Conservation (phyloP, 306 rosid genomes). For the Potentilla sterilis region DNA sequence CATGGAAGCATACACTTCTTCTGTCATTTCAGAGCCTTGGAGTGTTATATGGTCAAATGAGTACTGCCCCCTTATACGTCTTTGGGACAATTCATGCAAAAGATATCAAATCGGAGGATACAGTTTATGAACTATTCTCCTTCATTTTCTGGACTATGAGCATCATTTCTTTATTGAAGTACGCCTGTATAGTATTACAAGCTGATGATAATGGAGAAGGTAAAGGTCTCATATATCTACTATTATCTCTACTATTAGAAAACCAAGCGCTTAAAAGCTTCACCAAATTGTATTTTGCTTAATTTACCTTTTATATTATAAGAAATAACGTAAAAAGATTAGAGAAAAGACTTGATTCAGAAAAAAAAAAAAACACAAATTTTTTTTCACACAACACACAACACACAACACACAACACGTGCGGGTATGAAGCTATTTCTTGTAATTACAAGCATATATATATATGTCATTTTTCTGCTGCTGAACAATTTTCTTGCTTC, state of each 20-base stretch:
- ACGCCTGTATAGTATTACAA: slow-evolving; percentile 56
- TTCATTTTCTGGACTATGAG: slow-evolving; percentile 80
- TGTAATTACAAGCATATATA: neutral
- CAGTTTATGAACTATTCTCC: slow-evolving; percentile 59
- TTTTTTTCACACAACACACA: too few relatives aligned
- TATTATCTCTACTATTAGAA: too few relatives aligned
- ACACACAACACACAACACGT: too few relatives aligned
- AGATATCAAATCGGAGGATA: slow-evolving; percentile 41
- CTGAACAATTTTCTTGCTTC: slow-evolving; percentile 17
- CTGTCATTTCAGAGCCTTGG: slow-evolving; percentile 79
- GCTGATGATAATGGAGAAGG: slow-evolving; percentile 81
- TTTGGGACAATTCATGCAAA: slow-evolving; percentile 47
- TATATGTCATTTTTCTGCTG: slow-evolving; percentile 2
- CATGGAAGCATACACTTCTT: slow-evolving; percentile 61
- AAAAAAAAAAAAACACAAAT: too few relatives aligned
- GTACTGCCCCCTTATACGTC: slow-evolving; percentile 77
- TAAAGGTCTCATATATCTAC: slow-evolving; percentile 23
- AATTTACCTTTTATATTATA: too few relatives aligned
- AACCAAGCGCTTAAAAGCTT: too few relatives aligned
- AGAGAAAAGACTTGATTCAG: too few relatives aligned
- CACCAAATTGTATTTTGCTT: too few relatives aligned
- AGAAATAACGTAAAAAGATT: too few relatives aligned
- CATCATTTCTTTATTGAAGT: slow-evolving; percentile 56
- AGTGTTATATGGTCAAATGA: slow-evolving; percentile 71
- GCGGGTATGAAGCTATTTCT: too few relatives aligned